Evolutionary conservation across 768 basidiomycete genomes (phyloP).

Genomic region (Suillus clintonianus): DNA sequence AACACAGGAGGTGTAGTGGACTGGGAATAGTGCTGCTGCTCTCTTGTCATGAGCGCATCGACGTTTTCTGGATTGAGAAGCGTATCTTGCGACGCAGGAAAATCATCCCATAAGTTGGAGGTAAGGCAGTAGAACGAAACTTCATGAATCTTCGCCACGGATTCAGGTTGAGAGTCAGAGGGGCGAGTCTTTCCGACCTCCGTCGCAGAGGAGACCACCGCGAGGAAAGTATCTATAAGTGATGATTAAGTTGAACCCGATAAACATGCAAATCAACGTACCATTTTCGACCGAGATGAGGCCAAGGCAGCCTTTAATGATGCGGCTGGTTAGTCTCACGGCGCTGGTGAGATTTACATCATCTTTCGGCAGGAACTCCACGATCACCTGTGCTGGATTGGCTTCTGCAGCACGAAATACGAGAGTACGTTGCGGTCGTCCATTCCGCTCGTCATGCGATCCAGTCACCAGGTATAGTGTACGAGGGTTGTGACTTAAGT

Average conservation of each 20-base stretch:
- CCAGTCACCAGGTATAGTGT: slow-evolving; percentile 73
- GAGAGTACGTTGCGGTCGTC: slow-evolving; percentile 62
- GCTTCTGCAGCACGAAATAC: slow-evolving; percentile 67
- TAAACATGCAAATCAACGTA: slow-evolving; percentile 28
- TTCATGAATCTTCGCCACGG: slow-evolving; percentile 81
- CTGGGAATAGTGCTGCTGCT: slow-evolving; percentile 42
- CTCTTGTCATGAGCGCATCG: slow-evolving; percentile 46
- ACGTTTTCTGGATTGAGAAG: slow-evolving; percentile 55
- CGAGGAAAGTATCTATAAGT: slow-evolving; percentile 77
- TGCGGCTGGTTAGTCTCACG: slow-evolving; percentile 66
- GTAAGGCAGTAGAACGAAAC: slow-evolving; percentile 89
- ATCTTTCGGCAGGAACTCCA: slow-evolving; percentile 79
- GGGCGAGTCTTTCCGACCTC: slow-evolving; percentile 74
- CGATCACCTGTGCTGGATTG: slow-evolving; percentile 66
- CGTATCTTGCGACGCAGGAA: slow-evolving; percentile 53
- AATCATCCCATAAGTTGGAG: slow-evolving; percentile 83
- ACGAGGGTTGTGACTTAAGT: slow-evolving; percentile 68
- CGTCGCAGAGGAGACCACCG: slow-evolving; percentile 74
- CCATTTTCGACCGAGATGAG: slow-evolving; percentile 74
- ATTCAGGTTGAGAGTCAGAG: slow-evolving; percentile 56
- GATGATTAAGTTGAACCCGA: background rate
- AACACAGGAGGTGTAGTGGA: slow-evolving; percentile 52
- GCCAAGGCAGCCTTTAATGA: slow-evolving; percentile 84
- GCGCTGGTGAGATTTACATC: slow-evolving; percentile 69
- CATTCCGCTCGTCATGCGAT: slow-evolving; percentile 62